Evolutionary conservation across 305 asterid species (phyloP).

Genomic region (Solanum chacoense): DNA sequence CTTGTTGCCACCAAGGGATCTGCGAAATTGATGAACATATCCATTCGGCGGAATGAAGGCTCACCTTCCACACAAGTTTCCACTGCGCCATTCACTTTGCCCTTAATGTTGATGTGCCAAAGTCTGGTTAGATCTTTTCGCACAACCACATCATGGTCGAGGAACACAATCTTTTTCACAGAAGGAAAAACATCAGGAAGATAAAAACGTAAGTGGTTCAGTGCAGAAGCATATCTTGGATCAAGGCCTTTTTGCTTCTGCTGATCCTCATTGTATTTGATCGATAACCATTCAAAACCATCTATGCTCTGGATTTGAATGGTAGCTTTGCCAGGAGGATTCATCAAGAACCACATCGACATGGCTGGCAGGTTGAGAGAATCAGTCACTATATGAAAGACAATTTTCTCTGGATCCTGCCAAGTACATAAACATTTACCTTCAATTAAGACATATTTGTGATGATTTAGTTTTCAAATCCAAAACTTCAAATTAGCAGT

Average conservation of each 20-base stretch:
- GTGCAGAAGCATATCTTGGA: constrained; percentile 47
- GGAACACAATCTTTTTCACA: constrained; percentile 58
- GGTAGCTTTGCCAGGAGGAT: constrained; percentile 67
- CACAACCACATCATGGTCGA: constrained; percentile 89
- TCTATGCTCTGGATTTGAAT: constrained; percentile 58
- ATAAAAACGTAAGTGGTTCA: constrained; percentile 75
- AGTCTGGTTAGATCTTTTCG: constrained; percentile 63
- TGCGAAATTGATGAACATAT: constrained; percentile 50
- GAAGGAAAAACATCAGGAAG: constrained; percentile 68
- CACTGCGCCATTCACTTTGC: constrained; percentile 84
- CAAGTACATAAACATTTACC: constrained; percentile 9
- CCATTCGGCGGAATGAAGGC: constrained; percentile 58
- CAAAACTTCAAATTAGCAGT: neutral
- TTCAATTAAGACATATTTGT: neutral
- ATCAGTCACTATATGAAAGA: constrained; percentile 75
- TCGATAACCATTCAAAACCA: constrained; percentile 37
- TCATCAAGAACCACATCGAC: constrained; percentile 78
- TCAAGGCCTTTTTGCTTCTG: constrained; percentile 47
- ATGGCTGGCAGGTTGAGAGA: constrained; percentile 64
- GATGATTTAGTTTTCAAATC: neutral
- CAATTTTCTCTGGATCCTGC: constrained; percentile 61
- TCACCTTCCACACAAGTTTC: constrained; percentile 56
- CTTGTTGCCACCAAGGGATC: constrained; percentile 40
- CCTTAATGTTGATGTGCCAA: constrained; percentile 55
- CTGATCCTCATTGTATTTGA: constrained; percentile 34